phyloP scores from a whole-genome alignment of 331 rosid genomes.

The Malus hybrid region DNA sequence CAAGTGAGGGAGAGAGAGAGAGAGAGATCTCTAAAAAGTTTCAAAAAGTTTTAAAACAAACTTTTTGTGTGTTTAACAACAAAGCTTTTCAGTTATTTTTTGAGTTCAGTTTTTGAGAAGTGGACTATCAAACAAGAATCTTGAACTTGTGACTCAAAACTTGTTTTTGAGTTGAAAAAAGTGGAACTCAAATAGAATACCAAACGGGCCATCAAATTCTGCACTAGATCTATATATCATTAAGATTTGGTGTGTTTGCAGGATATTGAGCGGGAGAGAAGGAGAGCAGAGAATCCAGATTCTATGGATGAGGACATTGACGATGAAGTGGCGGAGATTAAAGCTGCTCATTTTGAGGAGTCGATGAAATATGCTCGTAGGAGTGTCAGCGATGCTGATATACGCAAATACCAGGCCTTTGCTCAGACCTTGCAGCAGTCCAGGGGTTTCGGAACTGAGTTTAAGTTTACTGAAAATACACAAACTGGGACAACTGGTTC shows the following conservation, averaged over 20 bases:
- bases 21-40: no score
- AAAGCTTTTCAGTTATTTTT: no score
- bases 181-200: no score
- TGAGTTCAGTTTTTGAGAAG: no score
- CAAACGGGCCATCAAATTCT: neutral
- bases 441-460: constrained; percentile 53
- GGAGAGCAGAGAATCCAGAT: constrained; percentile 50
- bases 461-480: constrained; percentile 38
- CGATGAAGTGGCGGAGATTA: constrained; percentile 52
- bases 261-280: constrained; percentile 65
- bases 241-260: constrained; percentile 7
- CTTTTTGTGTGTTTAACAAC: no score
- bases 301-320: constrained; percentile 58
- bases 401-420: constrained; percentile 60
- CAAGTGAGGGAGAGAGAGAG: no score
- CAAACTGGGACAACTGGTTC: constrained; percentile 29
- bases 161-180: no score
- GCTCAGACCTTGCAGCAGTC: constrained; percentile 69
- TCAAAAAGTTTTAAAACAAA: no score
- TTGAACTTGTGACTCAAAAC: no score
- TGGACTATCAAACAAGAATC: no score
- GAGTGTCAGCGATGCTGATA: constrained; percentile 71
- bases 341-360: constrained; percentile 62
- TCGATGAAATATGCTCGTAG: constrained; percentile 69
- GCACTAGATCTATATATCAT: neutral